Conservation (phyloP, 331 rosid species). For the Ulmus americana region DNA sequence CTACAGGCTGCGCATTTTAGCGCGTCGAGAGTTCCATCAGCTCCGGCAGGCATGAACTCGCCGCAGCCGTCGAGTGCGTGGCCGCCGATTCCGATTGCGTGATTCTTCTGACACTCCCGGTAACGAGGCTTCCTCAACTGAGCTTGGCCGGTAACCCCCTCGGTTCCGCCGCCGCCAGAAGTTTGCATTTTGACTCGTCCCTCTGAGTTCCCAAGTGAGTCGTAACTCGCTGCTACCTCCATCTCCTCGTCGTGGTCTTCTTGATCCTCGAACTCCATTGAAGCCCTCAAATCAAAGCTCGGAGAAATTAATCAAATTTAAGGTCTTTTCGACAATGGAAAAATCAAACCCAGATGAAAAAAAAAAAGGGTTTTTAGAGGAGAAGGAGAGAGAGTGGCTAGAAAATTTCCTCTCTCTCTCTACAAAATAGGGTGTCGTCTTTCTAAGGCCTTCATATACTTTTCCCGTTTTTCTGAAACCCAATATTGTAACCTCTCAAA, state of each 20-base stretch:
- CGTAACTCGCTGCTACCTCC: slow-evolving; percentile 51
- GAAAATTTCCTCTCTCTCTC: slow-evolving; percentile 12
- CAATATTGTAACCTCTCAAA: slow-evolving; percentile 2
- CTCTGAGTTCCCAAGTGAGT: slow-evolving; percentile 38
- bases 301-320: no score
- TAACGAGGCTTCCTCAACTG: slow-evolving; percentile 37
- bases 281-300: background rate
- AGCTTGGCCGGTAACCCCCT: slow-evolving; percentile 17
- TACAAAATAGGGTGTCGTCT: slow-evolving; percentile 17
- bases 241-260: slow-evolving; percentile 73
- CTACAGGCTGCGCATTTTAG: slow-evolving; percentile 91
- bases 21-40: slow-evolving; percentile 59
- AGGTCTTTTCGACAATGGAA: no score
- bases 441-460: slow-evolving; percentile 42
- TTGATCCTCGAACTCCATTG: slow-evolving; percentile 82
- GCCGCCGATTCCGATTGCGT: slow-evolving; percentile 76
- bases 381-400: slow-evolving; percentile 17
- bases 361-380: slow-evolving; percentile 5
- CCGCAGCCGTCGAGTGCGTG: slow-evolving; percentile 93
- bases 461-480: slow-evolving; percentile 31
- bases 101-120: slow-evolving; percentile 81
- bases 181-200: slow-evolving; percentile 43
- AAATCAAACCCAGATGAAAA: background rate
- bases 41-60: slow-evolving; percentile 72
- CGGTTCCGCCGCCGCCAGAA: slow-evolving; percentile 18